These are phyloP conservation scores for Neonothopanus nambi DNA, from an alignment of 1,284 basidiomycete species.

Conservation along the genomic window DNA sequence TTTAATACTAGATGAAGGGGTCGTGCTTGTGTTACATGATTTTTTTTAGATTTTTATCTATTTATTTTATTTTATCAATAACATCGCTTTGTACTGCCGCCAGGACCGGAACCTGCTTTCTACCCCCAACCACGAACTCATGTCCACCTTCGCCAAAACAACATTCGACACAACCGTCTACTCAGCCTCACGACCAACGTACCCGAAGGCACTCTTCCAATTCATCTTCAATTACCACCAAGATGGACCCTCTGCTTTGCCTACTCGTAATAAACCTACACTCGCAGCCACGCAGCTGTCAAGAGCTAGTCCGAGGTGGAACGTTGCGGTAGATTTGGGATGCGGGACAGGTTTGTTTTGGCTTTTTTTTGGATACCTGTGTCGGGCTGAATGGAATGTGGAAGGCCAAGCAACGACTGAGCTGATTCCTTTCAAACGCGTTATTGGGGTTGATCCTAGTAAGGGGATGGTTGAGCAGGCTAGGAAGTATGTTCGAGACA, in stretches of 20 bases:
- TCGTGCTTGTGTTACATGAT: too few relatives aligned
- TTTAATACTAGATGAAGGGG: too few relatives aligned
- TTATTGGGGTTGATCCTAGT: slow-evolving; percentile 77
- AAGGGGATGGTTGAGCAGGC: slow-evolving; percentile 74
- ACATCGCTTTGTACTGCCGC: too few relatives aligned
- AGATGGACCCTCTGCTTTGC: slow-evolving; percentile 17
- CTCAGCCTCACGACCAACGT: slow-evolving; percentile 65
- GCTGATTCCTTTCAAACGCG: slow-evolving; percentile 59
- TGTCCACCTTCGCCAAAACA: slow-evolving; percentile 69
- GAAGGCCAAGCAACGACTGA: slow-evolving; percentile 68
- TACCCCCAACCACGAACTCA: too few relatives aligned
- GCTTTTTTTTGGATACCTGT: background rate
- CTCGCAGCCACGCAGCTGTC: background rate
- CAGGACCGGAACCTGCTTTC: too few relatives aligned
- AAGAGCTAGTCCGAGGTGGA: slow-evolving; percentile 40
- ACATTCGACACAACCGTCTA: slow-evolving; percentile 68
- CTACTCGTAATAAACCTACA: slow-evolving; percentile 17
- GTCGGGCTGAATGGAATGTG: background rate
- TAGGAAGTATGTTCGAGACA: slow-evolving; percentile 30
- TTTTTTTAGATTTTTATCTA: too few relatives aligned
- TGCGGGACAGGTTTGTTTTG: slow-evolving; percentile 73
- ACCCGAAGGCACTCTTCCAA: slow-evolving; percentile 64
- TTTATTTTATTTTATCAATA: too few relatives aligned
- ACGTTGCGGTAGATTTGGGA: slow-evolving; percentile 72
- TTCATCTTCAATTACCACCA: slow-evolving; percentile 61